phyloP scores from a whole-genome alignment of 306 rosid genomes.

The Vigna hirtella region DNA sequence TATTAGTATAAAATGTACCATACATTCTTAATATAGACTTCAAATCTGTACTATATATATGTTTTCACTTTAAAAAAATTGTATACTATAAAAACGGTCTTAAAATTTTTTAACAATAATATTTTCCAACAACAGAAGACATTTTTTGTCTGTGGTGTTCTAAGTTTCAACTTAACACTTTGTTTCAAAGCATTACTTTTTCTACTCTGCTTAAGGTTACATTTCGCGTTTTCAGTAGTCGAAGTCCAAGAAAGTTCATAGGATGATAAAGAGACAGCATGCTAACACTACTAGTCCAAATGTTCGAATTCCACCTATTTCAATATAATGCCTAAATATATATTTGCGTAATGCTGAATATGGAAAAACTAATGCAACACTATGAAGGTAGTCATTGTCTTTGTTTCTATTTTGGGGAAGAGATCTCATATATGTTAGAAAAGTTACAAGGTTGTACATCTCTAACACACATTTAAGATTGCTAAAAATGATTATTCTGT shows the following conservation, averaged over 20 bases:
- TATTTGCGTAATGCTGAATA: neutral
- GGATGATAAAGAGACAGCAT: neutral
- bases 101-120: no score
- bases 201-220: neutral
- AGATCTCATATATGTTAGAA: conserved; percentile 19
- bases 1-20: no score
- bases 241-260: neutral
- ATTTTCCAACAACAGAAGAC: no score
- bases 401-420: conserved; percentile 14
- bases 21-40: no score
- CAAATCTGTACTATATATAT: no score
- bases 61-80: no score
- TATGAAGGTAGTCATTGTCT: conserved; percentile 9
- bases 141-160: no score
- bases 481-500: conserved; percentile 37
- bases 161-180: neutral
- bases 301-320: neutral
- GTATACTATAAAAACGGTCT: no score
- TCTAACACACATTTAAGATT: conserved; percentile 29
- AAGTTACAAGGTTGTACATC: conserved; percentile 35
- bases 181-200: neutral
- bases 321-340: neutral
- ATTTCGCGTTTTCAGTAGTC: neutral
- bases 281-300: neutral
- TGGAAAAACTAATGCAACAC: neutral